A percentile compares a stretch with the other conserved stretches of the same genome.
Evolutionary conservation across 768 basidiomycete species (phyloP).

Genomic region (Candolleomyces efflorescens): DNA sequence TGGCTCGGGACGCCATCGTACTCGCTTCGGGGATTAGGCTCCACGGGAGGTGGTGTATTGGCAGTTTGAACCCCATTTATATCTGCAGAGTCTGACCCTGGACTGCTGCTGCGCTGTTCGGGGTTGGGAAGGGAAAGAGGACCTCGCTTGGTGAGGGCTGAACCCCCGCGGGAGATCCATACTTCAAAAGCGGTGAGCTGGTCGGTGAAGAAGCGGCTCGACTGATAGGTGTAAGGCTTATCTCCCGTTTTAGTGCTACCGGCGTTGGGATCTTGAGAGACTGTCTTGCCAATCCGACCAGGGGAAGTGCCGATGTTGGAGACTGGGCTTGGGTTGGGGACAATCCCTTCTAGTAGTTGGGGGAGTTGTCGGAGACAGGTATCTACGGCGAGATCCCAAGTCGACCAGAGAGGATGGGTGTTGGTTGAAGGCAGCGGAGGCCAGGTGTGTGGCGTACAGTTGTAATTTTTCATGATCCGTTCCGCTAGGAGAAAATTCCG

Average conservation of each 20-base stretch:
- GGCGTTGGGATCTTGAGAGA: conserved; percentile 21
- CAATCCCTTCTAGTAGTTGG: conserved; percentile 46
- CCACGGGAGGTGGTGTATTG: conserved; percentile 7
- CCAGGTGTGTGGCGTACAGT: conserved; percentile 92
- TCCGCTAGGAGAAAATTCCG: conserved; percentile 97
- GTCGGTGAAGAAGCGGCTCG: conserved; percentile 92
- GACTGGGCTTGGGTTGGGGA: conserved; percentile 8
- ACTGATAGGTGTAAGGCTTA: conserved; percentile 67
- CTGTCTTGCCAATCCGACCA: conserved; percentile 35
- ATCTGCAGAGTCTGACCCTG: not conserved
- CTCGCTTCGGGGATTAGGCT: conserved; percentile 23
- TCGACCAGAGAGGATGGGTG: conserved; percentile 93
- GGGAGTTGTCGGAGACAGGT: conserved; percentile 93
- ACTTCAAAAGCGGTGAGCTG: conserved; percentile 97
- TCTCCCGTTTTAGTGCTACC: conserved; percentile 25
- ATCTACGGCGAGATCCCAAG: conserved; percentile 98
- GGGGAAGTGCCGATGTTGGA: conserved; percentile 29
- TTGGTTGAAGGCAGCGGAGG: conserved; percentile 94
- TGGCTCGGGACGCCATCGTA: conserved; percentile 32
- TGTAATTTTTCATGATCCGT: conserved; percentile 96
- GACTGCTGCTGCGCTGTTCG: conserved; percentile 13
- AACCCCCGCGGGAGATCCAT: conserved; percentile 94
- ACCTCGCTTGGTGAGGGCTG: conserved; percentile 73
- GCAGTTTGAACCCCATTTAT: not conserved
- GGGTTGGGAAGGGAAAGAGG: conserved; percentile 64